Conservation (phyloP, 352 stramenopile genomes). For the Globisporangium nodosum region DNA sequence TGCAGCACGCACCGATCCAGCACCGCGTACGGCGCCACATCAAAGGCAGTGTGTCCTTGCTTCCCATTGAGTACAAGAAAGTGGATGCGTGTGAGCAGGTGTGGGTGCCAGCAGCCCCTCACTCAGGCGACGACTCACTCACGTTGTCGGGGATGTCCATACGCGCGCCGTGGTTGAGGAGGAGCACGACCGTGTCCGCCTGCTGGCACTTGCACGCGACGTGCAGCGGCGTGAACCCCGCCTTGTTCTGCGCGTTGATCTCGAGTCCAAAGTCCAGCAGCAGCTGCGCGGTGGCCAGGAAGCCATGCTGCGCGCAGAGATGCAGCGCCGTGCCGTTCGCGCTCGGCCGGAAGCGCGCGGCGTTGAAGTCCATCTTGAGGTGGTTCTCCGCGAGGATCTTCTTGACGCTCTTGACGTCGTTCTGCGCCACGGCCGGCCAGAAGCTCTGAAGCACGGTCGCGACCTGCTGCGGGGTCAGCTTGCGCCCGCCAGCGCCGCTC, state of each 20-base stretch:
- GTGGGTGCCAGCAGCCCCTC: too few species aligned
- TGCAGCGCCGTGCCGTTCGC: conserved; percentile 44
- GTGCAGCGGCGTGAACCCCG: conserved; percentile 48
- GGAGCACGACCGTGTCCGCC: conserved; percentile 24
- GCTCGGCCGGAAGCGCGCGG: conserved; percentile 27
- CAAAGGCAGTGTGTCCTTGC: conserved; percentile 40
- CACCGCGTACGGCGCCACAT: conserved; percentile 38
- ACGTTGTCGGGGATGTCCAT: conserved; percentile 48
- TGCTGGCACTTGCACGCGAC: conserved; percentile 52
- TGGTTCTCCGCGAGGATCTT: conserved; percentile 34
- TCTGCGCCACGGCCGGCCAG: conserved; percentile 42
- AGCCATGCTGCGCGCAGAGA: conserved; percentile 51
- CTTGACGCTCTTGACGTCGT: conserved; percentile 37
- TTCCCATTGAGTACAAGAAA: conserved; percentile 1
- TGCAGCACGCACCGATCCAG: conserved; percentile 34
- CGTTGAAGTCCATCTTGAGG: conserved; percentile 33
- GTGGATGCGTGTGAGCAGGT: too few species aligned
- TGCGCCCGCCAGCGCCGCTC: conserved; percentile 1
- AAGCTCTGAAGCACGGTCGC: conserved; percentile 41
- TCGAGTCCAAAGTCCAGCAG: conserved; percentile 34
- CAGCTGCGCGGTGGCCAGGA: conserved; percentile 30
- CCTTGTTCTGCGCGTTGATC: conserved; percentile 41
- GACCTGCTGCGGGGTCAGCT: conserved; percentile 38
- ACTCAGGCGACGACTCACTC: too few species aligned
- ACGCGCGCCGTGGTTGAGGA: conserved; percentile 27